A percentile compares a stretch with the other conserved stretches of the same genome.
phyloP scores from a whole-genome alignment of 345 rosid genomes.

The Combretum micranthum region DNA sequence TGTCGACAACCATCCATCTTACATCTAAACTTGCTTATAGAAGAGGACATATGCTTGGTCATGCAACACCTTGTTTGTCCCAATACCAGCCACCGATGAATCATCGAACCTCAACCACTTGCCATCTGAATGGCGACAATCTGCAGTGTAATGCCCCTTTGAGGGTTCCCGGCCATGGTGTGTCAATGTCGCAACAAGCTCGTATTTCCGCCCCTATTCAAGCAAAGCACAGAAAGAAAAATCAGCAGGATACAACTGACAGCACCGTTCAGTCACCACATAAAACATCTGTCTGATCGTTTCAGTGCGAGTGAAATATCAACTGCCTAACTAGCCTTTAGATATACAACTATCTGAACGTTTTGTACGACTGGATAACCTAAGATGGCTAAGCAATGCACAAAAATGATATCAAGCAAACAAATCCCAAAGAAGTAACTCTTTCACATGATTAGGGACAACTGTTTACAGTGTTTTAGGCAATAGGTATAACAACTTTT shows the following conservation, averaged over 20 bases:
- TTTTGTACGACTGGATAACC: too few species aligned
- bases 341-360: too few species aligned
- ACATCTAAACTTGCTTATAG: conserved; percentile 63
- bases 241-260: background rate
- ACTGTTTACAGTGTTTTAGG: too few species aligned
- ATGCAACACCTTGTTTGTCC: conserved; percentile 64
- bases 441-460: too few species aligned
- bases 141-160: conserved; percentile 91
- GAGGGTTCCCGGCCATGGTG: conserved; percentile 95
- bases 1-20: background rate
- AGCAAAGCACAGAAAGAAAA: conserved; percentile 6
- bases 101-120: conserved; percentile 91
- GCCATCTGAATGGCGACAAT: conserved; percentile 51
- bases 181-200: conserved; percentile 85
- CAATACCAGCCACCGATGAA: conserved; percentile 63
- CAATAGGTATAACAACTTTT: too few species aligned
- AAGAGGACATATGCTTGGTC: conserved; percentile 93
- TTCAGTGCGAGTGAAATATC: too few species aligned
- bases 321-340: too few species aligned
- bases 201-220: conserved; percentile 68
- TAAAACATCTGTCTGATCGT: too few species aligned
- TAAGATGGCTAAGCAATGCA: too few species aligned
- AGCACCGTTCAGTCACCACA: background rate
- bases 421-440: too few species aligned
- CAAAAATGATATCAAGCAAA: too few species aligned